Evolutionary conservation across 2,329 filamentous ascomycete genomes (phyloP), one percentile per base, ranked within the genome.

Genomic region (Hortaea sp.): DNA sequence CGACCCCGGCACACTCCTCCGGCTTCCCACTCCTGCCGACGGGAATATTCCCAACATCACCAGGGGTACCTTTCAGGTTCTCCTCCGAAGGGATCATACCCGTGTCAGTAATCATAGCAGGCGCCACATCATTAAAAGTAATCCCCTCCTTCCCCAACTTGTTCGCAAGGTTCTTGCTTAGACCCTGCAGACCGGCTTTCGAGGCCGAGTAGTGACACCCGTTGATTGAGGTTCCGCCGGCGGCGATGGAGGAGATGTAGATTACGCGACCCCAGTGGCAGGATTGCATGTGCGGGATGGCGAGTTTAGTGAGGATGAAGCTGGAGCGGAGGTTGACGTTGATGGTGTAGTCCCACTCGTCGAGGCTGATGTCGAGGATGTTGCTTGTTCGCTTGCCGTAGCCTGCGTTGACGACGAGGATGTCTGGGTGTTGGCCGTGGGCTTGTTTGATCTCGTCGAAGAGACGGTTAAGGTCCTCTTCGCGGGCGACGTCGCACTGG

Each of bases 61-160:
- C 78, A 0, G 78, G 72, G 30, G 61, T 61, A 5, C 59, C 61
- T 42, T 62, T 63, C 39, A 63, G 48, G 20, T 57, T 43, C 50
- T 76, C 71, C 37, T 74, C 74, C 49, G 77, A 70, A 1, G 77
- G 76, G 38, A 82, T 78, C 77, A 82, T 77, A 1, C 66, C 67
- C 6, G 66, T 69, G 1, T 61, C 60, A 2, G 78, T 79, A 52
- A 84, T 82, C 78, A 84, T 82, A 2, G 79, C 80, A 0, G 81
- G 81, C 9, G 79, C 78, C n/a, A 84, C 77, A 55, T 83, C 79
- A 50, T 84, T 84, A 48, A 82, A 78, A 6, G 79, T 82, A 54
- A 84, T 80, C 10, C 79, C 79, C 53, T 71, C 70, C 51, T 74
- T 71, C 2, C 77, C 79, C 39, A 83, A 70, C 48, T 78, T 77